Conservation (phyloP, 257 asterid species). For the Jacaranda copaia region DNA sequence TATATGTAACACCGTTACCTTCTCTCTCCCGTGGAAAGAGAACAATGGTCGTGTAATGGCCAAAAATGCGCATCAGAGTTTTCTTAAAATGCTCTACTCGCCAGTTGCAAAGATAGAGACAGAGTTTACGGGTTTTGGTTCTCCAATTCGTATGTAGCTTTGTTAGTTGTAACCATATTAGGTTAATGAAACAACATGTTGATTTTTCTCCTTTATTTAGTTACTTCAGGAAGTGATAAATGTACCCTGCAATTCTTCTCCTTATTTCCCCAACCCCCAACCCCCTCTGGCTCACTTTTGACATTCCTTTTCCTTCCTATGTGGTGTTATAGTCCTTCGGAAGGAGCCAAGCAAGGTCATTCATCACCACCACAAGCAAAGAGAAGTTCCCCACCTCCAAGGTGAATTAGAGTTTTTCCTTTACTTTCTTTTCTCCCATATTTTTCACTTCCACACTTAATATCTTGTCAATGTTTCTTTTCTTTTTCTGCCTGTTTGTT, state of each 20-base stretch:
- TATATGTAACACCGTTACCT: background rate
- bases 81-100: background rate
- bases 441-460: background rate
- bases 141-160: background rate
- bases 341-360: constrained; percentile 61
- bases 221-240: background rate
- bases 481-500: background rate
- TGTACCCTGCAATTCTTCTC: background rate
- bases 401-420: constrained; percentile 43
- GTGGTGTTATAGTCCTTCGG: constrained; percentile 50
- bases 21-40: background rate
- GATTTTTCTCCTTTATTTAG: background rate
- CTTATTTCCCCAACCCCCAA: background rate
- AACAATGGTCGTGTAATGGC: background rate
- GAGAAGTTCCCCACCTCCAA: constrained; percentile 67
- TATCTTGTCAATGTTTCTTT: no score
- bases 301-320: background rate
- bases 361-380: constrained; percentile 60
- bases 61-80: background rate
- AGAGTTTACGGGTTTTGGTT: background rate
- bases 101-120: background rate
- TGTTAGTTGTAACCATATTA: background rate
- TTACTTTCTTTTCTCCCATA: background rate
- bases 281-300: background rate
- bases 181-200: background rate